phyloP scores from a whole-genome alignment of 2,329 filamentous ascomycete genomes.

The Mollisiaceae sp. region DNA sequence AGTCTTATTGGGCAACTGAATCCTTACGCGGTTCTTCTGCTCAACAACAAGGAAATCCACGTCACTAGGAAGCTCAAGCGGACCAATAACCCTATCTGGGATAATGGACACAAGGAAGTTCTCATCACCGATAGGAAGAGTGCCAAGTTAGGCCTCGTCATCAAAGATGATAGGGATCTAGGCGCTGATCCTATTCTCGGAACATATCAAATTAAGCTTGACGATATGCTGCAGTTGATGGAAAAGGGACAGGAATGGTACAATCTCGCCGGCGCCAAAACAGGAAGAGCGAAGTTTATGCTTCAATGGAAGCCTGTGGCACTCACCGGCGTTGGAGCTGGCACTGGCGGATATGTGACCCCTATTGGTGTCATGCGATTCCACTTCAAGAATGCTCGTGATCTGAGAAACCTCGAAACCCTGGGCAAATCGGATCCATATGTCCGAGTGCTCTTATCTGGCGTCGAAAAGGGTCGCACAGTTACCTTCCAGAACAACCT shows the following conservation, averaged over 20 bases:
- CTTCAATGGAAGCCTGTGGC: constrained; percentile 96
- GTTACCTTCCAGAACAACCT: constrained; percentile 97
- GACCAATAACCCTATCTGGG: constrained; percentile 97
- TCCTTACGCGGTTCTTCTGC: constrained; percentile 84
- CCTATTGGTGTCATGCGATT: constrained; percentile 95
- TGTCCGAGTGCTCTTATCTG: constrained; percentile 84
- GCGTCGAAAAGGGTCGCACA: constrained; percentile 87
- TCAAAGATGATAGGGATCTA: constrained; percentile 95
- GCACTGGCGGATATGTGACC: constrained; percentile 87
- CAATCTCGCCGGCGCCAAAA: constrained; percentile 79
- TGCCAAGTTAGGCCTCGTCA: constrained; percentile 86
- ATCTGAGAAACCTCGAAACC: constrained; percentile 90
- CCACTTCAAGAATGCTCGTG: constrained; percentile 82
- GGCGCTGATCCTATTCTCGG: constrained; percentile 82
- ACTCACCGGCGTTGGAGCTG: constrained; percentile 75
- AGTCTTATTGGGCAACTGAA: constrained; percentile 90
- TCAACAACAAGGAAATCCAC: constrained; percentile 92
- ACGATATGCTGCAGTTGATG: constrained; percentile 90
- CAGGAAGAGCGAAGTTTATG: constrained; percentile 86
- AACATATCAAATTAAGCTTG: constrained; percentile 92
- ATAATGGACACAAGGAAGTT: constrained; percentile 90
- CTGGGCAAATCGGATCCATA: constrained; percentile 98
- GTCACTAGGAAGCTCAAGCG: constrained; percentile 91
- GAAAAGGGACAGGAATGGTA: constrained; percentile 97
- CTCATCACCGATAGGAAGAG: constrained; percentile 92